Evolutionary conservation across 371 early-diverging fungal species (phyloP), one percentile per base, ranked within the genome.

Genomic region (Mortierella sp.): DNA sequence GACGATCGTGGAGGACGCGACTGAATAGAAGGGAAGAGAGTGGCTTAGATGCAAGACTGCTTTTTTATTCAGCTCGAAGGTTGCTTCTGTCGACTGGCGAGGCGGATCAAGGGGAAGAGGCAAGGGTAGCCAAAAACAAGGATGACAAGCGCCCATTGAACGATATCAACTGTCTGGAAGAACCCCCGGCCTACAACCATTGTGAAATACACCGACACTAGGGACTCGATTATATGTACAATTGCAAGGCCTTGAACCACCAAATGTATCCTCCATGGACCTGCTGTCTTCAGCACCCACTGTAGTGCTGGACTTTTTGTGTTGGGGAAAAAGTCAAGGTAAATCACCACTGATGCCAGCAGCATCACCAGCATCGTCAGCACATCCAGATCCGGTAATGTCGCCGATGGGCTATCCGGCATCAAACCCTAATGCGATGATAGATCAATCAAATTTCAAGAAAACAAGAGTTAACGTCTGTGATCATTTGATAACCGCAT

Each of bases 261-360:
- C 48, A 58, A 16, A 24, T 81, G 77, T 50, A 85, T 65, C 45
- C 38, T 63, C 31, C 58, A 26, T 6, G 81, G 31, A 13, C 85
- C 85, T 6, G 74, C 14, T 7, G 70, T 72, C 42, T 79, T 26
- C 4, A 76, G 45, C 11, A 79, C 60, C 82, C 82, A 81, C 26
- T 81, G 79, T 16, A 85, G 63, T 9, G 54, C 4, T 10, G 85
- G 77, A 28, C 72, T 81, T 6, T 73, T 81, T 3, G 85, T 85
- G 72, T 81, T 79, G 44, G 85, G 85, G 70, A 78, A 79, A 63
- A 79, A 73, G 31, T 85, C 78, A 31, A 85, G 85, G 16, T 85
- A 85, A 19, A 81, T 26, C 7, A 54, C 50, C 38, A 57, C 45
- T 24, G 44, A 42, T 24, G 6, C 78, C 6, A 72, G 5, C 11